phyloP scores from a whole-genome alignment of 164 flowering plant species.

The Macadamia tetraphylla region DNA sequence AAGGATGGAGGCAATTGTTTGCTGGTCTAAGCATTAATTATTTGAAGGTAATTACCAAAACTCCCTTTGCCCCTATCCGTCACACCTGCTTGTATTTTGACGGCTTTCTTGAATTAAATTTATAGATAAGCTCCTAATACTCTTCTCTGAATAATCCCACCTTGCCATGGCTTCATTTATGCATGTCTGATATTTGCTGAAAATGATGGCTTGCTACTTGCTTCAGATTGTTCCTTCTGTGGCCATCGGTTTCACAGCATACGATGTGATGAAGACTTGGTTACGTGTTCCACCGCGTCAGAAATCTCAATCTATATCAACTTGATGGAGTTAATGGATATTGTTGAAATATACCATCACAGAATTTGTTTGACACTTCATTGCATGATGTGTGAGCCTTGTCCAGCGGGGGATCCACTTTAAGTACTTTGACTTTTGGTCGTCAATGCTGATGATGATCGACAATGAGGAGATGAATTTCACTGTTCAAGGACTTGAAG shows the following conservation, averaged over 20 bases:
- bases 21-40: conserved; percentile 95
- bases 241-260: conserved; percentile 90
- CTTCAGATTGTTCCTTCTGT: conserved; percentile 92
- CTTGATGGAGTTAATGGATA: conserved; percentile 11
- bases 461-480: too few species aligned
- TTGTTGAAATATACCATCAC: not conserved
- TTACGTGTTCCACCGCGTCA: conserved; percentile 73
- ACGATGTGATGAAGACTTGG: conserved; percentile 84
- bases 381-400: too few species aligned
- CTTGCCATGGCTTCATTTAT: too few species aligned
- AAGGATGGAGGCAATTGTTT: conserved; percentile 87
- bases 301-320: conserved; percentile 38
- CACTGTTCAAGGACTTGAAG: too few species aligned
- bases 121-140: too few species aligned
- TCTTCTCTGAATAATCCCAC: too few species aligned
- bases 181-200: not conserved
- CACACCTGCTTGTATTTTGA: not conserved
- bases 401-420: too few species aligned
- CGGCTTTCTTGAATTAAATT: not conserved
- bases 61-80: not conserved
- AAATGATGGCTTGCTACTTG: not conserved
- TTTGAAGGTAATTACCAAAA: conserved; percentile 60
- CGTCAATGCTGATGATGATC: too few species aligned
- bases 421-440: too few species aligned
- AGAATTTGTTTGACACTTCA: too few species aligned